Evolutionary conservation across 345 rosid genomes (phyloP).

Genomic region (Aquilaria yunnanensis): DNA sequence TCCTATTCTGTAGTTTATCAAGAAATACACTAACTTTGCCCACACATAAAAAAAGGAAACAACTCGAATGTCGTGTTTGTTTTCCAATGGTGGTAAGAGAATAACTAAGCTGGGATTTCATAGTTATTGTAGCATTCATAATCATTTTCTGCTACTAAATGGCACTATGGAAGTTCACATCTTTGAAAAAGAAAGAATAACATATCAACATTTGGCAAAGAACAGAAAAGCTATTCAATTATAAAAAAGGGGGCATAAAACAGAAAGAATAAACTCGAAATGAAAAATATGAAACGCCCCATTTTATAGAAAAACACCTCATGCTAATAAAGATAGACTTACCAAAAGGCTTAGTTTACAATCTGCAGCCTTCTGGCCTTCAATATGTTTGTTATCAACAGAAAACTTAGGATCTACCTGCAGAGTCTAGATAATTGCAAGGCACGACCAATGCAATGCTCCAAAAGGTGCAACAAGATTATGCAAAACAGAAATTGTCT

Average conservation of each 20-base stretch:
- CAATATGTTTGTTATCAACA: constrained; percentile 42
- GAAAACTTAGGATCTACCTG: constrained; percentile 27
- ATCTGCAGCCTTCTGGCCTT: constrained; percentile 40
- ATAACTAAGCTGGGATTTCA: too few relatives aligned
- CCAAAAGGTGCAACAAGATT: constrained; percentile 24
- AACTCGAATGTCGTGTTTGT: too few relatives aligned
- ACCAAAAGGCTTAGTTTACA: constrained; percentile 33
- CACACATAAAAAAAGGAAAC: too few relatives aligned
- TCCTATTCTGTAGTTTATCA: too few relatives aligned
- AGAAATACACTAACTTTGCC: too few relatives aligned
- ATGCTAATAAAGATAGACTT: constrained; percentile 31
- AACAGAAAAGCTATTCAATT: constrained; percentile 1
- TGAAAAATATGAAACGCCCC: not conserved
- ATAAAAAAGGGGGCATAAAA: not conserved
- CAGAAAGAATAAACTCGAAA: not conserved
- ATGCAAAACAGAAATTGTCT: constrained; percentile 20
- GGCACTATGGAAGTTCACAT: too few relatives aligned
- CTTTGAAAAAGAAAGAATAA: not conserved
- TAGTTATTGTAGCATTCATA: too few relatives aligned
- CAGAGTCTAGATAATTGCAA: constrained; percentile 25
- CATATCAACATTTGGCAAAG: not conserved
- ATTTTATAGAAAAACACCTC: constrained; percentile 5
- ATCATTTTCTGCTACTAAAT: too few relatives aligned
- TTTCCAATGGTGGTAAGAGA: too few relatives aligned
- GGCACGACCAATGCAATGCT: constrained; percentile 26